Conservation (phyloP, 164 flowering plant species). For the Dillenia turbinata region DNA sequence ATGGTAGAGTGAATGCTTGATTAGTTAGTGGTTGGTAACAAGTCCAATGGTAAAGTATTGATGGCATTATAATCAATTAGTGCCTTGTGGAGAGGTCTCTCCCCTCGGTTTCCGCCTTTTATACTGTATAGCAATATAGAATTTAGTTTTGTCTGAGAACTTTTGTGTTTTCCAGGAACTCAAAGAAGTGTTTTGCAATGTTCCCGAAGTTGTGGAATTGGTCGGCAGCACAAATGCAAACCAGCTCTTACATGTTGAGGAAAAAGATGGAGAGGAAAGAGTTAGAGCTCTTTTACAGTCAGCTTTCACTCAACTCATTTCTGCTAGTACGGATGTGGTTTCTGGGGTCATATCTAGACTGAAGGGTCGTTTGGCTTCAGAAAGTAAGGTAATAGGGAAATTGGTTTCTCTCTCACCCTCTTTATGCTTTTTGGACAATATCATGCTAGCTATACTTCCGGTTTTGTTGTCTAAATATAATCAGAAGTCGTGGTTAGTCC, state of each 20-base stretch:
- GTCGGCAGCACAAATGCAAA: conserved; percentile 46
- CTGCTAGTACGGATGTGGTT: conserved; percentile 49
- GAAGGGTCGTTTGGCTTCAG: conserved; percentile 53
- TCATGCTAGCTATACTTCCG: neutral
- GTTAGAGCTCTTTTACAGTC: conserved; percentile 45
- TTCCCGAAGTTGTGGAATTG: conserved; percentile 81
- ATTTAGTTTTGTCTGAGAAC: no score
- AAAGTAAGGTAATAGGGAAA: conserved; percentile 41
- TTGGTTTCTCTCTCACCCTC: neutral
- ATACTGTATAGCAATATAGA: no score
- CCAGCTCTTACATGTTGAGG: conserved; percentile 30
- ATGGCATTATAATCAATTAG: no score
- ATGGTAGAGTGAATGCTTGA: no score
- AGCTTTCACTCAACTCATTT: conserved; percentile 71
- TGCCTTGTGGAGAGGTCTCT: no score
- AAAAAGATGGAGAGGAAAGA: conserved; percentile 44
- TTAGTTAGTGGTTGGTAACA: no score
- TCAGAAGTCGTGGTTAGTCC: no score
- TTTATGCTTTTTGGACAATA: neutral
- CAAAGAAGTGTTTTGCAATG: conserved; percentile 46
- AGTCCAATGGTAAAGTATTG: no score
- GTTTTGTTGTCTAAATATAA: no score
- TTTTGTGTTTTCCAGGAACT: conserved; percentile 52
- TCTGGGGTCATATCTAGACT: conserved; percentile 35
- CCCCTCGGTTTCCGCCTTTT: no score